Percentiles rank a stretch among this genome's conserved stretches.
Evolutionary conservation across 495 filamentous ascomycete genomes (phyloP).

Genomic region (Penicillium paxilli): DNA sequence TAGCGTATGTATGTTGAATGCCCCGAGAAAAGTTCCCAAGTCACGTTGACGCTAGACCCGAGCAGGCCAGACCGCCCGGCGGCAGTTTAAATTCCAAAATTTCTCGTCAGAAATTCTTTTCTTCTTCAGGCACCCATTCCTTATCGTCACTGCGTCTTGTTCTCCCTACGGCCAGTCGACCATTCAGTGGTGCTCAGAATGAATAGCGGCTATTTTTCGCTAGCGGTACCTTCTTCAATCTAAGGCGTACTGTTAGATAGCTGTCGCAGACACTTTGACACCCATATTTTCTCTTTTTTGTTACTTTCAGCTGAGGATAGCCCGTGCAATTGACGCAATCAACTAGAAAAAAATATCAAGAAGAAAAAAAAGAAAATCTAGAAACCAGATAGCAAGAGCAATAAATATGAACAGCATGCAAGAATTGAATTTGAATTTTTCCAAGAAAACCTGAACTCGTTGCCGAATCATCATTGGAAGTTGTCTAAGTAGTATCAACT

Average conservation of each 20-base stretch:
- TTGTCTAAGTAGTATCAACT: no score
- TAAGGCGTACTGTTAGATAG: slow-evolving; percentile 75
- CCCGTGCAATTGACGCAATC: background rate
- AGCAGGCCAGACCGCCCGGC: slow-evolving; percentile 11
- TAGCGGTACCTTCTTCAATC: slow-evolving; percentile 65
- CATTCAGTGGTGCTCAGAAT: slow-evolving; percentile 65
- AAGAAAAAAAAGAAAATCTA: background rate
- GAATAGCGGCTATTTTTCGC: slow-evolving; percentile 65
- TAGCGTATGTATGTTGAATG: no score
- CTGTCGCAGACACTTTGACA: slow-evolving; percentile 54
- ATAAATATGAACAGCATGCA: background rate
- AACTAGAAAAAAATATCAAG: background rate
- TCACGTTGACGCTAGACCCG: slow-evolving; percentile 36
- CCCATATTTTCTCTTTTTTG: background rate
- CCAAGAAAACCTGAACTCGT: no score
- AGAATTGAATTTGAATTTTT: no score
- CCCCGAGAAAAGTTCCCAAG: slow-evolving; percentile 47
- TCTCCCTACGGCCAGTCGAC: slow-evolving; percentile 54
- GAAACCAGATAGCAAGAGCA: background rate
- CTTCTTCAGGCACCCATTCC: slow-evolving; percentile 52
- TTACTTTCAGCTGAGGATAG: no score
- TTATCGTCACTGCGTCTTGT: slow-evolving; percentile 62
- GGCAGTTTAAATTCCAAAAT: slow-evolving; percentile 19
- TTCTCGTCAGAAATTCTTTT: slow-evolving; percentile 13
- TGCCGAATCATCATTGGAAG: no score